phyloP scores from a whole-genome alignment of 2,329 filamentous ascomycete species.

The Hirsutella rhossiliensis region DNA sequence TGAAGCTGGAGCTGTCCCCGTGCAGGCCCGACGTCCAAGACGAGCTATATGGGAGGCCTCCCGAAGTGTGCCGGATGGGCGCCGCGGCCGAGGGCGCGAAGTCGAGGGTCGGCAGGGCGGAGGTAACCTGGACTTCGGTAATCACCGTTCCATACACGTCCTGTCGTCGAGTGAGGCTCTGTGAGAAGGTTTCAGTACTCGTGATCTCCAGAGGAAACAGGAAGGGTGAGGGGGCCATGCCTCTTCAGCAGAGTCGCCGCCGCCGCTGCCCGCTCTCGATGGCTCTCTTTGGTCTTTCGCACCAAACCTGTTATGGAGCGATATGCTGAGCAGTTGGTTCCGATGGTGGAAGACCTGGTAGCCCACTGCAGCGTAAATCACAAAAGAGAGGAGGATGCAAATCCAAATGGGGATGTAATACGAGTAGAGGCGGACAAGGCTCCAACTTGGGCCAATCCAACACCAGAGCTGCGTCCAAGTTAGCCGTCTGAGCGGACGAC shows the following conservation, averaged over 20 bases:
- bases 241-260: conserved; percentile 21
- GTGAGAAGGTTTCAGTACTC: conserved; percentile 6
- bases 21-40: not conserved
- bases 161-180: conserved; percentile 15
- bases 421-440: conserved; percentile 42
- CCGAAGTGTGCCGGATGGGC: conserved; percentile 3
- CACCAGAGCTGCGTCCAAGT: conserved; percentile 38
- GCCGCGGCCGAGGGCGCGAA: conserved; percentile 4
- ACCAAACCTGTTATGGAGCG: conserved; percentile 11
- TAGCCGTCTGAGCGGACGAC: not conserved
- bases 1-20: conserved; percentile 5
- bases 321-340: conserved; percentile 39
- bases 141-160: conserved; percentile 34
- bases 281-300: conserved; percentile 9
- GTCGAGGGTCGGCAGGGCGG: conserved; percentile 10
- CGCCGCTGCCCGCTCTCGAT: conserved; percentile 14
- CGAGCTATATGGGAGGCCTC: not conserved
- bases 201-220: not conserved
- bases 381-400: conserved; percentile 39
- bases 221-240: conserved; percentile 7
- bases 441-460: conserved; percentile 44
- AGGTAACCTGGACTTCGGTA: conserved; percentile 35
- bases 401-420: conserved; percentile 51
- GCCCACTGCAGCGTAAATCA: conserved; percentile 45
- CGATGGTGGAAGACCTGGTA: conserved; percentile 47